Base-by-base conservation (phyloP, 1,284 basidiomycete genomes). In the Cryptococcus jaspeensis region DNA sequence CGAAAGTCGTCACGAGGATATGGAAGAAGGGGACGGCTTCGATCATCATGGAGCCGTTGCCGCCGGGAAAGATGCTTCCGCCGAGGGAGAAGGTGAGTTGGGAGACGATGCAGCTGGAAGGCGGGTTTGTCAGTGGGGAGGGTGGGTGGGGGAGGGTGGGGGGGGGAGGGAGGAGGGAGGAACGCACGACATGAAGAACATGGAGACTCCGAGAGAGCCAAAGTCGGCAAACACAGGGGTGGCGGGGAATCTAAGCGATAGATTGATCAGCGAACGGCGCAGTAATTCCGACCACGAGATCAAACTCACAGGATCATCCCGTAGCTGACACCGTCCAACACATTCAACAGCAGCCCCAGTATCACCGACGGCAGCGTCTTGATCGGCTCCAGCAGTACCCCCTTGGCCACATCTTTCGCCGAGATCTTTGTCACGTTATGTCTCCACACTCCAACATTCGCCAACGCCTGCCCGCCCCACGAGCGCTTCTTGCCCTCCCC, bases 1-100 rank as follows among this genome's bases (percentile, higher is more conserved):
- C 84, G 55, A 98, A 95, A 41, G 83, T 84, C 45, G 82, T 84
- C 5, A 90, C 90, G 45, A 98, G 81, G 57, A 97, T 90, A 73
- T 97, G 94, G 73, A 94, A 96, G 80, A 98, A 98, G 0, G 95
- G 94, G 63, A 96, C 91, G 12, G 93, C 91, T 76, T 98, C 94
- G 62, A 98, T 98, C 92, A 97, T 96, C 93, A 98, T 97, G 53
- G 90, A 94, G 9, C 93, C 93, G 77, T 96, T 98, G 0, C 87
- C 91, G 46, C 89, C 75, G 5, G 78, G 79, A 76, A 98, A 98
- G 40, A 88, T 89, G 63, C 89, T 92, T 1, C 90, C 93, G 1
- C 93, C 92, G 13, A 86, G 79, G 0, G 90, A 88, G 75, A 91
- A 98, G 1, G 89, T 84, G 18, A 97, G 78, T 73, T 99, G 95